These are phyloP conservation scores for Podila verticillata DNA, from an alignment of 192 early-diverging fungal genomes.

Conservation along the genomic window DNA sequence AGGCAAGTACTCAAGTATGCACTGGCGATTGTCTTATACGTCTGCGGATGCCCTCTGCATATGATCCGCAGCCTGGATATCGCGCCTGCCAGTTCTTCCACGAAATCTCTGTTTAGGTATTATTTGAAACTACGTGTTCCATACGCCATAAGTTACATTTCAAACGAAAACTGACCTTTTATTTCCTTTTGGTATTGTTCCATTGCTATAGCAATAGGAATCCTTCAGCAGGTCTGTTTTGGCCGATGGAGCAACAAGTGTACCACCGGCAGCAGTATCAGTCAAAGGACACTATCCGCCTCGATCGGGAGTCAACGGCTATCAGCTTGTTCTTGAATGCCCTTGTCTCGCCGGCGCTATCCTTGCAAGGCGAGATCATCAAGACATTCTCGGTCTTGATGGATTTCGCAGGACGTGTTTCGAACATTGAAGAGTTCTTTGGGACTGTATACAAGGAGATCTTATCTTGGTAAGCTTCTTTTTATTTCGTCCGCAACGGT, in stretches of 20 bases:
- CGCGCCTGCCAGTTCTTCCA: constrained; percentile 16
- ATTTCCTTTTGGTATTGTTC: background rate
- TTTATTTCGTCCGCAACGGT: background rate
- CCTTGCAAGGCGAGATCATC: constrained; percentile 52
- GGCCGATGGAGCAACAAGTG: constrained; percentile 8
- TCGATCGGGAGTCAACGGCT: constrained; percentile 10
- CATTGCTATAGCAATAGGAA: background rate
- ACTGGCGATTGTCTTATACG: constrained; percentile 50
- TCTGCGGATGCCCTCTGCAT: constrained; percentile 49
- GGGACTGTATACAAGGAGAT: constrained; percentile 56
- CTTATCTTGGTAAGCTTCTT: constrained; percentile 54
- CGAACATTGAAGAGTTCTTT: constrained; percentile 58
- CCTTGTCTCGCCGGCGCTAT: constrained; percentile 12
- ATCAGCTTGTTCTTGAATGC: constrained; percentile 19
- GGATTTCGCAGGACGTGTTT: constrained; percentile 51
- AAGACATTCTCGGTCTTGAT: constrained; percentile 55
- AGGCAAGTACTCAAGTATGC: constrained; percentile 58
- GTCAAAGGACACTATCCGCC: background rate
- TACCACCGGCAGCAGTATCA: constrained; percentile 26
- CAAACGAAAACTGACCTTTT: background rate
- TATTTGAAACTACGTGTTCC: background rate
- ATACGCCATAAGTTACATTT: background rate
- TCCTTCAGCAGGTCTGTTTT: background rate
- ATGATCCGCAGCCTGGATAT: constrained; percentile 48
- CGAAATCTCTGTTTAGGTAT: background rate